A percentile compares a stretch with the other conserved stretches of the same genome.
These are phyloP conservation scores for Globisporangium acanthophoron DNA, from an alignment of 352 stramenopile genomes.

Conservation along the genomic window DNA sequence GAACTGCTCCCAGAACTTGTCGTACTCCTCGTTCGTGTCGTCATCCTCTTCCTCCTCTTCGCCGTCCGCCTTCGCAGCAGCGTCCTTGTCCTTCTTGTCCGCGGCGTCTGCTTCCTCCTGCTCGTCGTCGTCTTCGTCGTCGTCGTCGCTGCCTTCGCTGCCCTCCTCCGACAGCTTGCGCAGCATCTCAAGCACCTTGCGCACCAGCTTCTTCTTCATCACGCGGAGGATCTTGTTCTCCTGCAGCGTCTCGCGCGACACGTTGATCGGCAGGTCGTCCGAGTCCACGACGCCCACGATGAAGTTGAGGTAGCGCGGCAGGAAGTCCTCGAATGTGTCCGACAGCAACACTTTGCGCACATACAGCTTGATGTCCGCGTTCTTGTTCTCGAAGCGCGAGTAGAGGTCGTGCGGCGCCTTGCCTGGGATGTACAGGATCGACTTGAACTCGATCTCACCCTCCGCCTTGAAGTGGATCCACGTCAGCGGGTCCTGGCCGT, in stretches of 20 bases:
- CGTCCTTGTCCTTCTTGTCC: constrained; percentile 65
- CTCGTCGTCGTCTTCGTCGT: constrained; percentile 42
- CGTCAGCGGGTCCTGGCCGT: constrained; percentile 98
- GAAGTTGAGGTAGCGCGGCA: constrained; percentile 99
- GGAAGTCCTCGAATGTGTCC: constrained; percentile 99
- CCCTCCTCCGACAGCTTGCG: constrained; percentile 95
- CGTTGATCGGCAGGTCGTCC: constrained; percentile 99
- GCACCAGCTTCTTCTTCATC: constrained; percentile 99
- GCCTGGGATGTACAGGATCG: constrained; percentile 98
- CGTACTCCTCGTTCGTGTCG: constrained; percentile 89
- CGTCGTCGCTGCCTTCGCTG: constrained; percentile 77
- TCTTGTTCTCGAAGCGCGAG: constrained; percentile 98
- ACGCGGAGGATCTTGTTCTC: constrained; percentile 99
- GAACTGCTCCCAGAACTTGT: constrained; percentile 98
- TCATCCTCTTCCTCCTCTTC: constrained; percentile 48
- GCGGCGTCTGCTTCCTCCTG: constrained; percentile 47
- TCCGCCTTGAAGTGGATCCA: constrained; percentile 99
- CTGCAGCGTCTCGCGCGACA: constrained; percentile 99
- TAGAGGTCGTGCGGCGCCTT: constrained; percentile 99
- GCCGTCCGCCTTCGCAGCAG: constrained; percentile 49
- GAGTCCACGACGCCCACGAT: constrained; percentile 99
- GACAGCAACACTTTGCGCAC: constrained; percentile 99
- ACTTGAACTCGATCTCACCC: constrained; percentile 99
- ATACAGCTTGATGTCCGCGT: constrained; percentile 99
- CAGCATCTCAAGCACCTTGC: constrained; percentile 99